Evolutionary conservation across 805 yeast genomes (phyloP).

Genomic region (Candida chilensis): DNA sequence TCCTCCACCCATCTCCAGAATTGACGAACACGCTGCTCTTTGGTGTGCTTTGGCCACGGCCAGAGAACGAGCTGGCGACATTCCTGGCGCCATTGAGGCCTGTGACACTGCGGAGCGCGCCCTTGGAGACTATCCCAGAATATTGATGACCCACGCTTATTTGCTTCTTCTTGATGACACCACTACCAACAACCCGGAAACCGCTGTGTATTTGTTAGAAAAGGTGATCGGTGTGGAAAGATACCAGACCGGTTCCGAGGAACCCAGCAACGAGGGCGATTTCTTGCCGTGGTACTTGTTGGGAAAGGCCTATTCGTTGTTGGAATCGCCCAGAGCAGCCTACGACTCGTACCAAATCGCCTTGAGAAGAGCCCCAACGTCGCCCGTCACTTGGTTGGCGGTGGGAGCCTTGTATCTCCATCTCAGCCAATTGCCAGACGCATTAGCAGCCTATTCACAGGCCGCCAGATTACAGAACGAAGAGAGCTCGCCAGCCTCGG

Average conservation of each 20-base stretch:
- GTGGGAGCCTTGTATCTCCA: constrained; percentile 54
- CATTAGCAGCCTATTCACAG: constrained; percentile 59
- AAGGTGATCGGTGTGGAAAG: constrained; percentile 17
- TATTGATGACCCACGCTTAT: constrained; percentile 40
- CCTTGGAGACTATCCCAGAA: constrained; percentile 33
- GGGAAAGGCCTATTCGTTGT: constrained; percentile 40
- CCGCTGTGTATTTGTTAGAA: constrained; percentile 24
- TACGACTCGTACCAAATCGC: constrained; percentile 50
- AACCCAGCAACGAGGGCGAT: constrained; percentile 25
- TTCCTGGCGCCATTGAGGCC: constrained; percentile 36
- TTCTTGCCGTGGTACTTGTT: constrained; percentile 50
- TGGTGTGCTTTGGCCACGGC: constrained; percentile 48
- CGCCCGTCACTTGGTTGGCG: constrained; percentile 60
- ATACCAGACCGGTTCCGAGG: constrained; percentile 9
- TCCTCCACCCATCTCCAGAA: constrained; percentile 32
- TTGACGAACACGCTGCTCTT: constrained; percentile 36
- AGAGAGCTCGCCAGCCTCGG: constrained; percentile 35
- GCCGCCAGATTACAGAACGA: constrained; percentile 45
- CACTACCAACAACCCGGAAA: constrained; percentile 16
- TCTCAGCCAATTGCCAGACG: constrained; percentile 54
- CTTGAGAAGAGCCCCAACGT: constrained; percentile 38
- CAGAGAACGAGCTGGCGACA: constrained; percentile 40
- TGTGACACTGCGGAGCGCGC: constrained; percentile 38
- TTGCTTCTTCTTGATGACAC: constrained; percentile 27
- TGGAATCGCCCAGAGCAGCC: constrained; percentile 38